Base-by-base conservation (phyloP, 495 filamentous ascomycete species). In the Thozetella sp. region DNA sequence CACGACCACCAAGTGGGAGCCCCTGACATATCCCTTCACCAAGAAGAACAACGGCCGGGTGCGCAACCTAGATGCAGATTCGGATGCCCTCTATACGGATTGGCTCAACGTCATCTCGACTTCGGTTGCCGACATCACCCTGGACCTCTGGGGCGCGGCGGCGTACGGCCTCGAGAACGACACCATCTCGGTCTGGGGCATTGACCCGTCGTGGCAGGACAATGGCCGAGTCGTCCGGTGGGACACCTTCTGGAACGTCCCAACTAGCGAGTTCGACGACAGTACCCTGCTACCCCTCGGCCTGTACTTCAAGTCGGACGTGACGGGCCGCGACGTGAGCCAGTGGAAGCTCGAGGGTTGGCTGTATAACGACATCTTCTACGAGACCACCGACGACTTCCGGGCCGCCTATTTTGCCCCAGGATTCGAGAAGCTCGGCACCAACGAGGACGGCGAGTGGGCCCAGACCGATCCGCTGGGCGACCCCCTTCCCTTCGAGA, bases 301-400 rank as follows among this genome's bases (percentile, higher is more conserved):
- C 26, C 64, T 83, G 6, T 79, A 66, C 51, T 72, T 75, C 61
- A 71, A 68, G 57, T 61, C 68, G 26, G 76, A 83, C 62, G 63
- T 80, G 24, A 83, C 79, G 0, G 80, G 80, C 4, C 72, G 80
- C 19, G 74, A 83, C 52, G 66, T 67, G 2, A 62, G 59, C 22
- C 64, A 76, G 43, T 85, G 83, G 83, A 69, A 65, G 26, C 55
- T 81, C n/a, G 68, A 71, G 12, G 73, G 74, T 48, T 81, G 78
- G 71, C 73, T 79, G 17, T 86, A 82, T 63, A 78, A 82, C 65
- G 74, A 75, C 55, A 70, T 75, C 45, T 72, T 83, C 46, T 86
- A 84, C 60, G 61, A 69, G 27, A 69, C 74, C 6, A 73, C 71
- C 26, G 67, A 76, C 22, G 79, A 69, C 1, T 83, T 85, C 61